Conservation (phyloP, 148 eudicot species). For the Cornus florida region DNA sequence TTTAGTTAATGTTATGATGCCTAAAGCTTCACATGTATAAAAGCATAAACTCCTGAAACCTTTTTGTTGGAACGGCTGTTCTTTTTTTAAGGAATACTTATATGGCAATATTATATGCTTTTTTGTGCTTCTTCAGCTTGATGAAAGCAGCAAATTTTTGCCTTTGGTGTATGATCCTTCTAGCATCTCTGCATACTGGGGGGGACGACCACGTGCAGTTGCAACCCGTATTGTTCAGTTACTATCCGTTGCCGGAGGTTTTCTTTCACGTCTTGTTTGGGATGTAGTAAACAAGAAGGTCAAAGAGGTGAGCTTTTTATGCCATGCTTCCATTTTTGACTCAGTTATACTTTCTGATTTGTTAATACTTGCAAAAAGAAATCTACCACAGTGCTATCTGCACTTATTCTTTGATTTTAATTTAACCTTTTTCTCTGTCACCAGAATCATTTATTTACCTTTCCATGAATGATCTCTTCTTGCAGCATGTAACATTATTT, state of each 20-base stretch:
- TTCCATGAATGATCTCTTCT: no score
- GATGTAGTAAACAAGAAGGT: slow-evolving; percentile 89
- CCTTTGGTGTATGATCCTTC: slow-evolving; percentile 94
- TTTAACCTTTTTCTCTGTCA: no score
- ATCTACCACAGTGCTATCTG: neutral
- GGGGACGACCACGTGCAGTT: slow-evolving; percentile 96
- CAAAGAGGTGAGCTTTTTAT: slow-evolving; percentile 66
- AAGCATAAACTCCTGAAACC: neutral
- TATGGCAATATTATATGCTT: slow-evolving; percentile 8
- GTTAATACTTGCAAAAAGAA: no score
- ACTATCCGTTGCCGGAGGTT: slow-evolving; percentile 96
- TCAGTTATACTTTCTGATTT: neutral
- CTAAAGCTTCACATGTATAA: neutral
- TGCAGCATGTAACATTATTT: no score
- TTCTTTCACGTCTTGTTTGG: slow-evolving; percentile 77
- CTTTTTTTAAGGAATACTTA: neutral
- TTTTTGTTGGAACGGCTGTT: neutral
- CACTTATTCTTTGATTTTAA: no score
- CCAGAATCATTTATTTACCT: no score
- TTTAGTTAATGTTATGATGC: neutral
- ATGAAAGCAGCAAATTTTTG: slow-evolving; percentile 85
- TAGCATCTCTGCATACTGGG: slow-evolving; percentile 86
- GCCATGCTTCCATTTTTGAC: slow-evolving; percentile 1
- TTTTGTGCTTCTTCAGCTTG: slow-evolving; percentile 50
- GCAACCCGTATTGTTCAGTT: slow-evolving; percentile 83